Base-by-base conservation (phyloP, 78 protist species). In the Planoprotostelium fungivorum region DNA sequence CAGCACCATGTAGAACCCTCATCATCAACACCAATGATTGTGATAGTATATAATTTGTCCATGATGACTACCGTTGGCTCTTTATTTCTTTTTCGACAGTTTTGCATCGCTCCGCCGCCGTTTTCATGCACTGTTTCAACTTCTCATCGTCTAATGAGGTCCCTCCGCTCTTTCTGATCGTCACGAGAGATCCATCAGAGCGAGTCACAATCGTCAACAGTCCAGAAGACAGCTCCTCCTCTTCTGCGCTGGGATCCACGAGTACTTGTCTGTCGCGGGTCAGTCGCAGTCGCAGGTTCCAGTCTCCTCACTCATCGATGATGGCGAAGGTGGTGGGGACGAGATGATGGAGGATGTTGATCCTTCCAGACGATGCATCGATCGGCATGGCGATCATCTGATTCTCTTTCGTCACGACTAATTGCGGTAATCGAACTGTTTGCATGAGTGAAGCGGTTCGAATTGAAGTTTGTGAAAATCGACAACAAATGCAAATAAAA, bases 161-260 rank as follows among this genome's bases (percentile, higher is more conserved):
- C 5, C 73, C 73, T 25, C 73, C 73, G 5, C 31, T 25, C 73
- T 51, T 51, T 51, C 73, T 51, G 5, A 51, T 25, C 73, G 73
- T 16, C 5, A 51, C 73, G 16, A 51, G 73, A 51, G 31, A 5
- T 51, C 73, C 73, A 25, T 5, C 5, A 51, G 73, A 5, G 73
- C 73, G 16, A 25, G 73, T 51, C 5, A 51, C 73, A 5, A 51
- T 16, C 5, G 31, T 51, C 31, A 51, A 5, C 31, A 51, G 73
- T 51, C 93, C 93, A 34, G 84, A 38, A 38, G 94, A 87, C 34
- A 93, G 34, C 29, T 93, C 87, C 51, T 93, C 95, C 28, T 93
- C 95, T 38, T 93, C 93, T 28, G 86, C 83, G 38, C 90, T 90
- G 34, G 95, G 95, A 90, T 93, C 95, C 31, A 90, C 28, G 34